Percentiles rank a stretch among this genome's conserved stretches.
Conservation (phyloP, 805 yeast genomes). For the Schwanniomyces yamadae region DNA sequence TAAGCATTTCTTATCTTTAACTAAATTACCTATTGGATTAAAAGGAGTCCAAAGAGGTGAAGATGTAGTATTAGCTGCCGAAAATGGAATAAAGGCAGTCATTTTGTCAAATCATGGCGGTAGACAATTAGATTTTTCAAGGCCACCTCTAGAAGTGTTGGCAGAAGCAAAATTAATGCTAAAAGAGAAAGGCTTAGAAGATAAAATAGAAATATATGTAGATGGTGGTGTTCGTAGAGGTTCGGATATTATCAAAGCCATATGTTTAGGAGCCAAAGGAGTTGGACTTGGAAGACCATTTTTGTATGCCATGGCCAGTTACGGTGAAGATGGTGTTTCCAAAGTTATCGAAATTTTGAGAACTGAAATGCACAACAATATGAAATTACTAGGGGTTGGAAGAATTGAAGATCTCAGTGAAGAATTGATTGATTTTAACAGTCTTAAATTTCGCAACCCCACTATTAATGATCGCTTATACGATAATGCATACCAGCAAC, state of each 20-base stretch:
- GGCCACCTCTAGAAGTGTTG: slow-evolving; percentile 73
- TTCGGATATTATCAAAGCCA: slow-evolving; percentile 62
- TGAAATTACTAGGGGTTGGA: slow-evolving; percentile 77
- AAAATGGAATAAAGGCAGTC: slow-evolving; percentile 73
- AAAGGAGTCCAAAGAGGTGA: slow-evolving; percentile 86
- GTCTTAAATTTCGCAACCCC: slow-evolving; percentile 15
- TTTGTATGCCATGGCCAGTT: slow-evolving; percentile 59
- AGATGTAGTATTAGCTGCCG: slow-evolving; percentile 72
- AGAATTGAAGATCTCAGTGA: slow-evolving; percentile 49
- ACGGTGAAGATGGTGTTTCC: slow-evolving; percentile 64
- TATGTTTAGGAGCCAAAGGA: slow-evolving; percentile 69
- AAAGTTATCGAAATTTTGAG: slow-evolving; percentile 60
- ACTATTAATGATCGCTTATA: slow-evolving; percentile 11
- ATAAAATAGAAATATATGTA: slow-evolving; percentile 51
- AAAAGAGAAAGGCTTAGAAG: slow-evolving; percentile 44
- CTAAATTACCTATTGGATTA: slow-evolving; percentile 58
- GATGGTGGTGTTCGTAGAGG: slow-evolving; percentile 75
- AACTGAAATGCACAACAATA: slow-evolving; percentile 70
- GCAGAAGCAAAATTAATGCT: slow-evolving; percentile 65
- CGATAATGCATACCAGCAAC: slow-evolving; percentile 12
- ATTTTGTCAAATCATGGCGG: slow-evolving; percentile 90
- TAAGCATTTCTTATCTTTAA: slow-evolving; percentile 50
- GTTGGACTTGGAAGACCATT: slow-evolving; percentile 72
- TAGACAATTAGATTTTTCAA: slow-evolving; percentile 77
- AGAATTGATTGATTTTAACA: slow-evolving; percentile 30